Evolutionary conservation across 306 rosid genomes (phyloP).

Genomic region (Citrullus colocynthis): DNA sequence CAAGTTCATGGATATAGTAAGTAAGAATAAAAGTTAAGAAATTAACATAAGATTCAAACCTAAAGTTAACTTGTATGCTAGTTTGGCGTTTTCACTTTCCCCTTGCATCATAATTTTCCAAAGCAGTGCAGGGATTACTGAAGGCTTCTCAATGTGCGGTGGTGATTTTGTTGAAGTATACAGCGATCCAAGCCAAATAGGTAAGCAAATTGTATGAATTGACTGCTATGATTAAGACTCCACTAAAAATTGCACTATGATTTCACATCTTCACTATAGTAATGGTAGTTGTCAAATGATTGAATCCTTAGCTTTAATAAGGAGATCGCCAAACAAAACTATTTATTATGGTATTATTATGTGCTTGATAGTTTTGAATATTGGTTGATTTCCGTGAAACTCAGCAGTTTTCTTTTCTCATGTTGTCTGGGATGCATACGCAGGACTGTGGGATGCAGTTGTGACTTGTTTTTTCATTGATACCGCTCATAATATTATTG

Average conservation of each 20-base stretch:
- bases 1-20: not conserved
- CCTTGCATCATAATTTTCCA: slow-evolving; percentile 6
- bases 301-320: not conserved
- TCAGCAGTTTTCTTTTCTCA: slow-evolving; percentile 13
- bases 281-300: not conserved
- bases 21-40: not conserved
- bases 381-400: not conserved
- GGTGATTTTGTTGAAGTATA: slow-evolving; percentile 97
- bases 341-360: not conserved
- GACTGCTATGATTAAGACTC: not conserved
- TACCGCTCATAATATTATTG: slow-evolving; percentile 83
- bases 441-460: slow-evolving; percentile 96
- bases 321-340: not conserved
- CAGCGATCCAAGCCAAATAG: slow-evolving; percentile 65
- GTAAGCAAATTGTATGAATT: slow-evolving; percentile 22
- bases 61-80: not conserved
- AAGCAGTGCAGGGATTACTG: slow-evolving; percentile 90
- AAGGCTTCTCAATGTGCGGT: slow-evolving; percentile 98
- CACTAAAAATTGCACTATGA: not conserved
- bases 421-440: slow-evolving; percentile 25
- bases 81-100: not conserved
- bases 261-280: not conserved
- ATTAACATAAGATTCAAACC: not conserved
- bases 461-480: slow-evolving; percentile 95
- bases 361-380: not conserved